These are phyloP conservation scores for Pseudogymnoascus destructans DNA, from an alignment of 2,329 filamentous ascomycete genomes.

Conservation along the genomic window DNA sequence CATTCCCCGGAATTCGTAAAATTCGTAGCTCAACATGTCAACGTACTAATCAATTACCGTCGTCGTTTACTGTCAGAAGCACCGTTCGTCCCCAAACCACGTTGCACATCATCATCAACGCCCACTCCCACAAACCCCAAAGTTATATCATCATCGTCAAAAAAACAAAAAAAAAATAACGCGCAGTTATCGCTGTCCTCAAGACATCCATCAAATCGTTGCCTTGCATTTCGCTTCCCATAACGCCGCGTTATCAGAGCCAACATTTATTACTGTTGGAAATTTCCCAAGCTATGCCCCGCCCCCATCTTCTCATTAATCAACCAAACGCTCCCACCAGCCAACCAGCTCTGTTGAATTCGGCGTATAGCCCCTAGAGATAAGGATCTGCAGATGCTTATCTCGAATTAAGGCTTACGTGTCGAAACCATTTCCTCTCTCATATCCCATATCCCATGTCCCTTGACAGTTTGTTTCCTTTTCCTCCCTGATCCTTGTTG, in stretches of 20 bases:
- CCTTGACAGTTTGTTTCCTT: neutral
- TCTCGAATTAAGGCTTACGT: neutral
- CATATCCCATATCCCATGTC: neutral
- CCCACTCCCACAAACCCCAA: neutral
- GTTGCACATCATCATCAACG: neutral
- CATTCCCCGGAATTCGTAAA: neutral
- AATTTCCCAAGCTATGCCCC: neutral
- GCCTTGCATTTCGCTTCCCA: neutral
- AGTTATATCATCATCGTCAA: neutral
- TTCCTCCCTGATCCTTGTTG: neutral
- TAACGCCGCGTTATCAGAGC: neutral
- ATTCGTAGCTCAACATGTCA: neutral
- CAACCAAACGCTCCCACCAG: neutral
- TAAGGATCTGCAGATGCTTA: neutral
- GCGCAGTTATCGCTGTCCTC: neutral
- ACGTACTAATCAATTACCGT: neutral
- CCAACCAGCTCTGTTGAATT: neutral
- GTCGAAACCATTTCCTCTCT: neutral
- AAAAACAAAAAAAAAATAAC: neutral
- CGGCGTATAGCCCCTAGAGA: neutral
- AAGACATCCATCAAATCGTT: neutral
- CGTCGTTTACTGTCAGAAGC: neutral
- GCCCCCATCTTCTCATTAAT: neutral
- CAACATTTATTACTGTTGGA: conserved; percentile 4
- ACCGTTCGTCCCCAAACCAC: neutral